These are phyloP conservation scores for Rhinocladiella similis DNA, from an alignment of 2,329 filamentous ascomycete genomes.

Conservation along the genomic window DNA sequence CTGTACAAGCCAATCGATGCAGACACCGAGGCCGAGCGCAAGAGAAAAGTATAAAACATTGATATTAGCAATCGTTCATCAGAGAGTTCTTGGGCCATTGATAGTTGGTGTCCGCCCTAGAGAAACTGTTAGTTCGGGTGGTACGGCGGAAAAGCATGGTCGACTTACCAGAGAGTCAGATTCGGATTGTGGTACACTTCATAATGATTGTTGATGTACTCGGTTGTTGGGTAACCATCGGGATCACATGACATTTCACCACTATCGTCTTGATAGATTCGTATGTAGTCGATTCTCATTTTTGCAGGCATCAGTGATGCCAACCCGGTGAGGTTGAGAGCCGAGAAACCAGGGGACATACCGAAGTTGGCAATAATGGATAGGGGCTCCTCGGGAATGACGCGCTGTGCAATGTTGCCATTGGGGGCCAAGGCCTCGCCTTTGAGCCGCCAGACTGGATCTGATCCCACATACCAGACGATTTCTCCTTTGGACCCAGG, in stretches of 20 bases:
- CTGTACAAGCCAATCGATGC: constrained; percentile 19
- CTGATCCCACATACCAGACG: constrained; percentile 65
- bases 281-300: constrained; percentile 69
- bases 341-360: constrained; percentile 67
- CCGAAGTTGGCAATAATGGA: constrained; percentile 68
- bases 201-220: constrained; percentile 64
- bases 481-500: constrained; percentile 62
- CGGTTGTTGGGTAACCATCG: constrained; percentile 64
- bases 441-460: constrained; percentile 65
- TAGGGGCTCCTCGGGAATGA: constrained; percentile 68
- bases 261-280: constrained; percentile 66
- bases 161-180: constrained; percentile 60
- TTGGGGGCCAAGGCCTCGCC: constrained; percentile 63
- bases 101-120: constrained; percentile 52
- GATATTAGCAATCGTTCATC: constrained; percentile 55
- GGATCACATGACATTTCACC: constrained; percentile 67
- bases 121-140: constrained; percentile 18
- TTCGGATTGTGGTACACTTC: constrained; percentile 65
- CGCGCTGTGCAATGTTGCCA: constrained; percentile 67
- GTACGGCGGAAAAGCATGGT: not conserved
- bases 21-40: constrained; percentile 20
- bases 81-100: constrained; percentile 63
- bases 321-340: constrained; percentile 60
- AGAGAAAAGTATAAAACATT: constrained; percentile 23
- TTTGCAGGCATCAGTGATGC: constrained; percentile 59